Conservation (phyloP, 352 stramenopile species). For the Sclerospora graminicola region DNA sequence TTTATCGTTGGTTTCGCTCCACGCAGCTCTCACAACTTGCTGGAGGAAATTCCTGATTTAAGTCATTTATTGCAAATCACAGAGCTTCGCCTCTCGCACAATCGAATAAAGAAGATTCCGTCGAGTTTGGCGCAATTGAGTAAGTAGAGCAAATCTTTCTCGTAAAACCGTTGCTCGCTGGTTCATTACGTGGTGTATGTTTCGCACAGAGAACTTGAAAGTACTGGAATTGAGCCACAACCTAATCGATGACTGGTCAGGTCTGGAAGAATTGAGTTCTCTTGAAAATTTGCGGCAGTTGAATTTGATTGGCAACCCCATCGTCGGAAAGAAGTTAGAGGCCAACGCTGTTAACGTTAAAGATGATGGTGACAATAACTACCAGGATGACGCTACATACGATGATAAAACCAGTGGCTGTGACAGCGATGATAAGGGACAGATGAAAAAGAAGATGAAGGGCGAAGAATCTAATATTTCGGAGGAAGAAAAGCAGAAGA, state of each 20-base stretch:
- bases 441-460: constrained; percentile 10
- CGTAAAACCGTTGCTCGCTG: background rate
- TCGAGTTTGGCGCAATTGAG: constrained; percentile 48
- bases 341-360: constrained; percentile 13
- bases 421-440: constrained; percentile 15
- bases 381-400: constrained; percentile 14
- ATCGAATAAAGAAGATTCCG: constrained; percentile 62
- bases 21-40: constrained; percentile 61
- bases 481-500: constrained; percentile 33
- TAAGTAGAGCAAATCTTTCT: constrained; percentile 19
- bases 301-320: constrained; percentile 71
- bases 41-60: constrained; percentile 65
- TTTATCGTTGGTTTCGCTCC: constrained; percentile 4
- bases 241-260: constrained; percentile 69
- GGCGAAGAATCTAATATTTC: constrained; percentile 26
- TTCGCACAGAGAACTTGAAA: constrained; percentile 51
- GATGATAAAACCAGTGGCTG: constrained; percentile 3
- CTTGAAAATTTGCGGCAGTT: constrained; percentile 69
- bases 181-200: constrained; percentile 3
- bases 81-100: constrained; percentile 77
- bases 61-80: constrained; percentile 51
- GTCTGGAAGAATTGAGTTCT: constrained; percentile 46
- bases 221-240: constrained; percentile 79
- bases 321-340: constrained; percentile 47
- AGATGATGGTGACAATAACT: constrained; percentile 6